phyloP scores from a whole-genome alignment of 768 basidiomycete genomes.

The Stropharia rugosoannulata region DNA sequence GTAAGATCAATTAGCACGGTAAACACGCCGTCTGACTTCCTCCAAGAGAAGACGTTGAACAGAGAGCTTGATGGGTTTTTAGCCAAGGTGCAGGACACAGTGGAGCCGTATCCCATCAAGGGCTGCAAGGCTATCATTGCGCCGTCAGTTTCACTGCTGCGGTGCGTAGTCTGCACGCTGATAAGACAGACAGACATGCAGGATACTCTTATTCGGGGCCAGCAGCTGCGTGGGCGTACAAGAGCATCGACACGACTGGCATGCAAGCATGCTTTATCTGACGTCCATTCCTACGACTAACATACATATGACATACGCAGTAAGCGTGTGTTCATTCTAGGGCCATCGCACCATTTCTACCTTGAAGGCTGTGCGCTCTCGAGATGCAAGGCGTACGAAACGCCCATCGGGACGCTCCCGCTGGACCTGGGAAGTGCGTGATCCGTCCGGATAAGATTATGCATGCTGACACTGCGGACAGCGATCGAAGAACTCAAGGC shows the following conservation, averaged over 20 bases:
- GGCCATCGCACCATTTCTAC: constrained; percentile 93
- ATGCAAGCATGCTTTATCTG: constrained; percentile 57
- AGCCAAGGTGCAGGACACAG: constrained; percentile 41
- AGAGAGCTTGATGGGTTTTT: constrained; percentile 67
- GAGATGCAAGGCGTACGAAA: constrained; percentile 72
- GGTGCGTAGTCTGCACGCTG: background rate
- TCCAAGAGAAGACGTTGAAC: constrained; percentile 55
- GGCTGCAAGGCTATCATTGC: constrained; percentile 88
- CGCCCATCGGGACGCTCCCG: constrained; percentile 81
- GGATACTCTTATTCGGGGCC: constrained; percentile 95
- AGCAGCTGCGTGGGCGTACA: constrained; percentile 96
- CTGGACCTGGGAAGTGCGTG: constrained; percentile 77
- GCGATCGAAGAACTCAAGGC: constrained; percentile 64
- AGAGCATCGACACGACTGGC: constrained; percentile 73
- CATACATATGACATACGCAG: constrained; percentile 36
- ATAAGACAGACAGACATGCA: constrained; percentile 66
- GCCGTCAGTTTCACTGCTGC: constrained; percentile 63
- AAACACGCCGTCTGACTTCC: constrained; percentile 6
- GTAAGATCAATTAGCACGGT: constrained; percentile 33
- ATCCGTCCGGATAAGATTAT: background rate
- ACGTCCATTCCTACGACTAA: constrained; percentile 6
- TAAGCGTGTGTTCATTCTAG: constrained; percentile 90
- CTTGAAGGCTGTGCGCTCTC: constrained; percentile 87
- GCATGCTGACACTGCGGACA: constrained; percentile 25
- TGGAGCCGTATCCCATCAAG: constrained; percentile 59